Conservation (phyloP, 129 eudicot genomes). For the Gnaphalium uliginosum region DNA sequence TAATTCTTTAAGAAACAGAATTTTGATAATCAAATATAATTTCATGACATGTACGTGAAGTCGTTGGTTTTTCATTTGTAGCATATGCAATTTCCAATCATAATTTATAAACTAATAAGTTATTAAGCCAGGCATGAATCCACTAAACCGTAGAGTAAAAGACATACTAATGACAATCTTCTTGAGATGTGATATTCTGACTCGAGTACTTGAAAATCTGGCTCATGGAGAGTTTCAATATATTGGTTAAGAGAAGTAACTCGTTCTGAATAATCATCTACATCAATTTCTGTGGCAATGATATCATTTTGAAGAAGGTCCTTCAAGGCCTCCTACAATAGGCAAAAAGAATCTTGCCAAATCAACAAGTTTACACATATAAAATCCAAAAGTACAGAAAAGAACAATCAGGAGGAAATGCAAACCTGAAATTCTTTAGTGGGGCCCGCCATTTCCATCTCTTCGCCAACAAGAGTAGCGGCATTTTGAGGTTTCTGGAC, state of each 20-base stretch:
- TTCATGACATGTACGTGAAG: neutral
- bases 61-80: neutral
- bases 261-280: slow-evolving; percentile 37
- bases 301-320: slow-evolving; percentile 48
- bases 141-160: slow-evolving; percentile 14
- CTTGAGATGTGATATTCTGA: slow-evolving; percentile 64
- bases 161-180: slow-evolving; percentile 61
- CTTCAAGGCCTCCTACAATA: slow-evolving; percentile 52
- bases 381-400: neutral
- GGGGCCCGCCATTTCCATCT: slow-evolving; percentile 39
- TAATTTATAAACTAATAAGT: slow-evolving; percentile 2
- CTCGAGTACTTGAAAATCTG: slow-evolving; percentile 55
- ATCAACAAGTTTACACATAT: neutral
- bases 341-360: slow-evolving; percentile 8
- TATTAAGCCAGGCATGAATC: neutral
- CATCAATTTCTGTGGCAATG: slow-evolving; percentile 29
- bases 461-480: slow-evolving; percentile 46
- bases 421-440: slow-evolving; percentile 62
- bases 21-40: slow-evolving; percentile 9
- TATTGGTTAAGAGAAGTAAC: slow-evolving; percentile 36
- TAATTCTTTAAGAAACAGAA: neutral
- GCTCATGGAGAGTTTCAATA: slow-evolving; percentile 51
- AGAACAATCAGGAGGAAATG: slow-evolving; percentile 15
- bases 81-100: neutral
- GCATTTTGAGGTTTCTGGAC: slow-evolving; percentile 51